Evolutionary conservation across 129 eudicot genomes (phyloP), one percentile per base, ranked within the genome.

Genomic region (Escallonia rubra): DNA sequence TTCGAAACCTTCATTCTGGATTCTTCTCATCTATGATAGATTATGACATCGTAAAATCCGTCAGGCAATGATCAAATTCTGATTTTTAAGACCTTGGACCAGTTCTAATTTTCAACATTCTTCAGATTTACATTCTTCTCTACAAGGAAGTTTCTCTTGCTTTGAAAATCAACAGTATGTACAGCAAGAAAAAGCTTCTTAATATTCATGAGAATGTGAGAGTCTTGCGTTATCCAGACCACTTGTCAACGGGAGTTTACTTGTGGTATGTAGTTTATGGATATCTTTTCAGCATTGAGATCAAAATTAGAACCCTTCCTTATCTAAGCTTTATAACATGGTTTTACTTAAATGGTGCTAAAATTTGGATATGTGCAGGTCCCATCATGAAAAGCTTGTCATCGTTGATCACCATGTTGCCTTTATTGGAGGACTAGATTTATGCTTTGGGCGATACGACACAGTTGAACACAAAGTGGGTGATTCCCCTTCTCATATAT

Each of bases 401-500:
- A 79, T 89, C 63, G 96, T 93, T 57, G 99, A 93, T 79, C 79
- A 93, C 72, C 75, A 82, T 59, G 72, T 89, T 40, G 86, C 96
- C 79, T 93, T 70, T 78, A 79, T 93, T 62, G 99, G 99, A 67
- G 99, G 99, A 67, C 76, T 93, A 68, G 99, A 93, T 89, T 72
- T 93, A 84, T 93, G 99, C 71, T 93, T 93, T 85, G 99, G 99
- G 50, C 95, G 99, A 59, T 93, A 89, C 57, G 99, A 93, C 61
- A 93, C 99, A 61, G 70, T 65, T 57, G 96, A 93, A 73, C 99
- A 93, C 72, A 89, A 75, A 82, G 75, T 93, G 44, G 71, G 90
- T 65, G 99, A 93, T 71, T 14, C 11, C 75, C 90, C 96, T 65
- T 79, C 92, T 82, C 67, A 45, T 63, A 57, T 61, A 41, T 93